Percentiles rank a stretch among this genome's conserved stretches.
Conservation (phyloP, 345 rosid species). For the Rhodamnia rubescens region DNA sequence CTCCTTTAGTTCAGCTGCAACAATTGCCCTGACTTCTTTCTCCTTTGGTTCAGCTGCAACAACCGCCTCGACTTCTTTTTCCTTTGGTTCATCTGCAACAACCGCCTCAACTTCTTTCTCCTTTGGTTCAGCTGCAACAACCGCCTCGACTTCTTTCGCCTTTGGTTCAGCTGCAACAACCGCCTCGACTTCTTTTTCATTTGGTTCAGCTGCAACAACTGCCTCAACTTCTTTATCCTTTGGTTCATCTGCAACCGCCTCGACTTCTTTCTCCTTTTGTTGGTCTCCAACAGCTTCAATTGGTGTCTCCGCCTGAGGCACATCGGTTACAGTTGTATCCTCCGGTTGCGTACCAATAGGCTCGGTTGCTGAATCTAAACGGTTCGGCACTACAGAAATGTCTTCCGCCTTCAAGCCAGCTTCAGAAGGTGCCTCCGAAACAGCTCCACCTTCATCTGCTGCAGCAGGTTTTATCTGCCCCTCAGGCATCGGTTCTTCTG, state of each 20-base stretch:
- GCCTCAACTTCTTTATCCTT: neutral
- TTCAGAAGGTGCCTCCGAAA: neutral
- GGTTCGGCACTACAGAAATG: neutral
- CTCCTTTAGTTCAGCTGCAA: neutral
- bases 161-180: neutral
- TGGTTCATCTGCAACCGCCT: neutral
- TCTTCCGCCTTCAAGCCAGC: neutral
- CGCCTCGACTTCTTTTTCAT: neutral
- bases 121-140: neutral
- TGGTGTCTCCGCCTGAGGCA: neutral
- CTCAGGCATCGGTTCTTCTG: neutral
- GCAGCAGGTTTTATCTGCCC: constrained; percentile 3
- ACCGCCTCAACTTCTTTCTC: neutral
- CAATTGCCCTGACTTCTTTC: neutral
- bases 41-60: neutral
- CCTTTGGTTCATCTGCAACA: neutral
- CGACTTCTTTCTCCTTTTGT: neutral
- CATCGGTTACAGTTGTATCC: neutral
- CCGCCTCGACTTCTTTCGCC: neutral
- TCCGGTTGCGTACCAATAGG: neutral
- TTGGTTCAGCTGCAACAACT: neutral
- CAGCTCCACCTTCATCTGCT: neutral
- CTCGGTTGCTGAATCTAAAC: neutral
- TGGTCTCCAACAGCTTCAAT: neutral
- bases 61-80: neutral